These are phyloP conservation scores for Gamarada debralockiae DNA, from an alignment of 495 filamentous ascomycete species.

Conservation along the genomic window DNA sequence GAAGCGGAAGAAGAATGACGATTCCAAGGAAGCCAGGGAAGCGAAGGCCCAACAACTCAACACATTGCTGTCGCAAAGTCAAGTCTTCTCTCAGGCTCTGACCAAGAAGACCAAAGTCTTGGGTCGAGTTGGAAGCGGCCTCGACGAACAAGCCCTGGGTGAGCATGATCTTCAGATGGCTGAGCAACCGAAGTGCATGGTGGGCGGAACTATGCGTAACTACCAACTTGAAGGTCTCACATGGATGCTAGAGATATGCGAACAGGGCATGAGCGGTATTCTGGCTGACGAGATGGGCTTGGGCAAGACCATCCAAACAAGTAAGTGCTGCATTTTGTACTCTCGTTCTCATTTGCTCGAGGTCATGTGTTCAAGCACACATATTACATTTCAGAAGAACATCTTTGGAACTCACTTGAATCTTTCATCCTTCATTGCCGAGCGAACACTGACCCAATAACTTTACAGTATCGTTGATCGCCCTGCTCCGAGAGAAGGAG, in stretches of 20 bases:
- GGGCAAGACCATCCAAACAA: conserved; percentile 94
- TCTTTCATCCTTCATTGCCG: too few relatives aligned
- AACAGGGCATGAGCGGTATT: conserved; percentile 90
- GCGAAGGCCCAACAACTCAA: conserved; percentile 48
- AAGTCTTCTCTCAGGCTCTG: conserved; percentile 45
- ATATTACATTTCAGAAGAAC: too few relatives aligned
- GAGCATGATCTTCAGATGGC: conserved; percentile 76
- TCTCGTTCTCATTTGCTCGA: too few relatives aligned
- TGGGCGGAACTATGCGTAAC: conserved; percentile 84
- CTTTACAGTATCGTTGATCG: conserved; percentile 58
- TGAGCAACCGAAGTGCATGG: conserved; percentile 77
- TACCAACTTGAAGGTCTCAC: conserved; percentile 95
- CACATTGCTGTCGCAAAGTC: conserved; percentile 33
- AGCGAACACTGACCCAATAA: too few relatives aligned
- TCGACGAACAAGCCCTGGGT: conserved; percentile 55
- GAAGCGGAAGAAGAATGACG: conserved; percentile 31
- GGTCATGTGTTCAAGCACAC: too few relatives aligned
- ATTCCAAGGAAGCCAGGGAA: conserved; percentile 45
- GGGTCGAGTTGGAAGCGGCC: conserved; percentile 47
- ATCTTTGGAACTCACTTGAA: too few relatives aligned
- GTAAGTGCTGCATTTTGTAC: conserved; percentile 31
- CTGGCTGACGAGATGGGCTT: conserved; percentile 97
- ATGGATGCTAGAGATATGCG: conserved; percentile 82
- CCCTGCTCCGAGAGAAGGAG: conserved; percentile 81
- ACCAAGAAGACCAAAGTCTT: conserved; percentile 52